Base-by-base conservation (phyloP, 2,329 filamentous ascomycete genomes). In the Diaporthe ilicicola region DNA sequence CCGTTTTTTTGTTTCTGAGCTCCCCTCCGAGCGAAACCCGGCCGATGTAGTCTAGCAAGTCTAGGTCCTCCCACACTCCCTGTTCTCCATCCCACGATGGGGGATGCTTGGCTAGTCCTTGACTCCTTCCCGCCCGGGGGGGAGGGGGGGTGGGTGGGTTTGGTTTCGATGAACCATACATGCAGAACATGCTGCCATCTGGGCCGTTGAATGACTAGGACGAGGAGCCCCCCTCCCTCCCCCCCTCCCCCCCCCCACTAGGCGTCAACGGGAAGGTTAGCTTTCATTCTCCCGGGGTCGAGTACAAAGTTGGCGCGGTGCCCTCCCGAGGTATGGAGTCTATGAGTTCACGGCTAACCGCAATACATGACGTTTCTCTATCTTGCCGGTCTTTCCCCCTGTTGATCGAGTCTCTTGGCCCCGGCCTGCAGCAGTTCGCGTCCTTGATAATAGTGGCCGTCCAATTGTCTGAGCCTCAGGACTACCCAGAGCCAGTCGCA, bases 151-250 rank as follows among this genome's bases (percentile, higher is more conserved):
- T n/a, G n/a, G n/a, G n/a, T n/a, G n/a, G n/a, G n/a, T n/a, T n/a
- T n/a, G n/a, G n/a, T n/a, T n/a, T 62, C 13, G n/a, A 48, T 12
- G 42, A 50, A 48, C 42, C 56, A 48, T 48, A 27, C n/a, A 34
- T 9, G 9, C 32, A 34, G n/a, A n/a, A n/a, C 39, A n/a, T 22
- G n/a, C 24, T 46, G 8, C 8, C 37, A 19, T 17, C 29, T 61
- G 56, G 44, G 56, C 56, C 59, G 44, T 64, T 64, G 59, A 64
- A 62, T 62, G 56, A 62, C 59, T 34, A 48, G 42, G 59, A 17
- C 17, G 42, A 32, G 12, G 48, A 51, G 22, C n/a, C 13, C n/a
- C 24, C 56, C 39, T n/a, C n/a, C n/a, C n/a, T n/a, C n/a, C n/a
- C n/a, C n/a, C n/a, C n/a, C n/a, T n/a, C n/a, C n/a, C n/a, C n/a